A percentile compares a stretch with the other conserved stretches of the same genome.
Evolutionary conservation across 371 early-diverging fungal genomes (phyloP).

Genomic region (Phascolomyces articulosus): DNA sequence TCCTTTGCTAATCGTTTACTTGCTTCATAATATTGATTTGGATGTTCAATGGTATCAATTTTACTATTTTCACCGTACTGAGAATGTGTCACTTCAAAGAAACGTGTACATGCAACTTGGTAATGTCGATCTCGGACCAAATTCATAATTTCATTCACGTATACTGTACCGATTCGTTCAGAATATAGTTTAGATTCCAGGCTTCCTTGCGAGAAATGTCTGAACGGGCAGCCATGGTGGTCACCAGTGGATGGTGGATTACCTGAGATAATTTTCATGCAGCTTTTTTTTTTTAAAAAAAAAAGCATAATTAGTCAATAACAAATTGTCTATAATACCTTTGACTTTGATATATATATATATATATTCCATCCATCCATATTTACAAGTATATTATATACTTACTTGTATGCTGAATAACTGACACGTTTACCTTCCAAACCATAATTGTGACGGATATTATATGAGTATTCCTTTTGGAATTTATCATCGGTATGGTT

Average conservation of each 20-base stretch:
- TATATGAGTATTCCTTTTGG: conserved; percentile 93
- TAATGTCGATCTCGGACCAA: conserved; percentile 81
- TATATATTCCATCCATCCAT: too few species aligned
- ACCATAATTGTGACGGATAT: conserved; percentile 98
- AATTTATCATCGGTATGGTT: conserved; percentile 89
- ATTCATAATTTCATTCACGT: conserved; percentile 66
- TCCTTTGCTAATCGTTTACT: conserved; percentile 40
- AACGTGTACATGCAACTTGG: conserved; percentile 92
- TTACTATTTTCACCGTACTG: conserved; percentile 28
- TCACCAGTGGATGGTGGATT: conserved; percentile 84
- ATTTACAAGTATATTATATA: too few species aligned
- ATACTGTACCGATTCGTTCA: conserved; percentile 52
- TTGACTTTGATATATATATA: too few species aligned
- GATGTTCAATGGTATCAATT: conserved; percentile 81
- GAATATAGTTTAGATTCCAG: conserved; percentile 59
- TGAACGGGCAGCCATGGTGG: conserved; percentile 97
- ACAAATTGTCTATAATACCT: too few species aligned
- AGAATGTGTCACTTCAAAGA: conserved; percentile 78
- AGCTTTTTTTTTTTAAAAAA: conserved; percentile 51
- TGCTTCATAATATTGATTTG: conserved; percentile 92
- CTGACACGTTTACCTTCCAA: conserved; percentile 94
- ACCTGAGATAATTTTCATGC: conserved; percentile 86
- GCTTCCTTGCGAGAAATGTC: conserved; percentile 70
- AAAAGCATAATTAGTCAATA: too few species aligned
- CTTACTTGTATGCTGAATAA: conserved; percentile 87